Conservation (phyloP, 805 yeast genomes). For the Ascoidea rubescens region DNA sequence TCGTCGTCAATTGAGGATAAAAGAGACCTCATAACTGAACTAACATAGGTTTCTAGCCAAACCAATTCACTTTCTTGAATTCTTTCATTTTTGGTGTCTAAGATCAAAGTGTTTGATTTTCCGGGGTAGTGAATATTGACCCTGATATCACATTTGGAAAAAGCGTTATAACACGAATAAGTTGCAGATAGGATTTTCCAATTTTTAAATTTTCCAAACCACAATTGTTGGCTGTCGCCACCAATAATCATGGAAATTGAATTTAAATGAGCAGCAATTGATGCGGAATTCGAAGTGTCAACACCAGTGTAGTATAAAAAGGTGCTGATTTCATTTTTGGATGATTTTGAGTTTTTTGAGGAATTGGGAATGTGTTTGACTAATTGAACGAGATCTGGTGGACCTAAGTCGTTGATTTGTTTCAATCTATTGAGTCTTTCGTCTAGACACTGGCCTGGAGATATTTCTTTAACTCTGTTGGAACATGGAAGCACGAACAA, state of each 20-base stretch:
- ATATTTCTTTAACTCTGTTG: constrained; percentile 46
- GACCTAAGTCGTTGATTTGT: constrained; percentile 54
- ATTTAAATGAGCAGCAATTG: constrained; percentile 65
- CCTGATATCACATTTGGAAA: constrained; percentile 52
- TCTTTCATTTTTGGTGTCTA: constrained; percentile 35
- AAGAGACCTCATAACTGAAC: constrained; percentile 64
- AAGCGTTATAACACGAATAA: constrained; percentile 48
- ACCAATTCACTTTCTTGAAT: constrained; percentile 33
- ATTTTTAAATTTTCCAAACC: constrained; percentile 67
- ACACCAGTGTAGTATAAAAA: constrained; percentile 63
- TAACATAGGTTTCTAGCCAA: constrained; percentile 40
- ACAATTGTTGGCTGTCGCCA: constrained; percentile 46
- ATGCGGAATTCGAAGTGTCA: constrained; percentile 63
- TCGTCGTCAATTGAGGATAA: constrained; percentile 43
- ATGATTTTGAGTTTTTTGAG: constrained; percentile 21
- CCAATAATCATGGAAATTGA: constrained; percentile 49
- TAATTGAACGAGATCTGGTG: constrained; percentile 44
- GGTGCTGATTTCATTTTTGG: constrained; percentile 48
- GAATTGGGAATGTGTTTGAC: constrained; percentile 24
- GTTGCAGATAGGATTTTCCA: constrained; percentile 64
- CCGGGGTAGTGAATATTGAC: constrained; percentile 72
- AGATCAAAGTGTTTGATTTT: constrained; percentile 40
- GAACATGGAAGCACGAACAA: too few relatives aligned
- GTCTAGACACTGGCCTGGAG: constrained; percentile 41
- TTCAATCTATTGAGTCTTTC: constrained; percentile 51